Evolutionary conservation across 306 rosid species (phyloP).

Genomic region (Medicago lupulina): DNA sequence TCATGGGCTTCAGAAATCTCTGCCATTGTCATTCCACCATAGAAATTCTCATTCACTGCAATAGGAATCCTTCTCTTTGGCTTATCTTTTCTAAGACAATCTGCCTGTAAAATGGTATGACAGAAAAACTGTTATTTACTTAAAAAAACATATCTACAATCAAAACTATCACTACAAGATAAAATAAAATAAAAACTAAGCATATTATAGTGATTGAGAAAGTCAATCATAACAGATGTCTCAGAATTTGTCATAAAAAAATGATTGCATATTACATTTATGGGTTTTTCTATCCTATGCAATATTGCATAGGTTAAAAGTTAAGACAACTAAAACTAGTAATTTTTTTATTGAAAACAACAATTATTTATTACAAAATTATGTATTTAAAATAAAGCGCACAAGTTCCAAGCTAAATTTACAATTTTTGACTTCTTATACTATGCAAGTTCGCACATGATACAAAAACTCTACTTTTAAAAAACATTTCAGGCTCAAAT

Average conservation of each 20-base stretch:
- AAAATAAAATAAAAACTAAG: no score
- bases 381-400: no score
- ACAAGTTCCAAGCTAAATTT: no score
- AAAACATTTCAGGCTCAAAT: background rate
- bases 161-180: background rate
- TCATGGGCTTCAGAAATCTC: conserved; percentile 75
- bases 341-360: no score
- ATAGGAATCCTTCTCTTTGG: conserved; percentile 59
- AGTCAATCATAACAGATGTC: conserved; percentile 9
- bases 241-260: conserved; percentile 32
- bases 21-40: conserved; percentile 78
- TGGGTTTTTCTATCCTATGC: no score
- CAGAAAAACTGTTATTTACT: conserved; percentile 9
- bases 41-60: conserved; percentile 68
- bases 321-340: no score
- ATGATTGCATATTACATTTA: background rate
- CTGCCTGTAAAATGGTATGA: conserved; percentile 59
- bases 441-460: no score
- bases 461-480: background rate
- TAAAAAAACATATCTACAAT: conserved; percentile 27
- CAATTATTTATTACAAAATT: no score
- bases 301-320: no score
- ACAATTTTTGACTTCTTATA: no score
- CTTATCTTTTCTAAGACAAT: conserved; percentile 56
- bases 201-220: background rate